Evolutionary conservation across 805 yeast species (phyloP).

Genomic region (Priceomyces medius): DNA sequence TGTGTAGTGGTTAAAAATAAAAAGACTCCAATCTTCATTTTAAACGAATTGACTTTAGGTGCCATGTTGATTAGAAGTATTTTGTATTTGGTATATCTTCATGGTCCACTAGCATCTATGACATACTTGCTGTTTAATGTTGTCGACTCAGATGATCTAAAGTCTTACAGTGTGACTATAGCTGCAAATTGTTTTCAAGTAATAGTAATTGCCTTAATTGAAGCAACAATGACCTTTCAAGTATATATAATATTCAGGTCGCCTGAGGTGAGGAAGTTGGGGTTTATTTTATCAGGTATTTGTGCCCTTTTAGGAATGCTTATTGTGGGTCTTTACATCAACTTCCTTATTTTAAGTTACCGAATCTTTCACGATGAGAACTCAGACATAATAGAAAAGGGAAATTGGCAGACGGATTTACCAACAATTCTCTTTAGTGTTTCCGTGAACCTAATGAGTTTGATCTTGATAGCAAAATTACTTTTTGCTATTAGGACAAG

Average conservation of each 20-base stretch:
- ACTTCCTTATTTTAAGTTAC: constrained; percentile 46
- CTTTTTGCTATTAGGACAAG: constrained; percentile 68
- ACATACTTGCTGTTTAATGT: constrained; percentile 40
- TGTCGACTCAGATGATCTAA: constrained; percentile 23
- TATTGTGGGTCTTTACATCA: constrained; percentile 59
- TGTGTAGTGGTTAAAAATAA: constrained; percentile 38
- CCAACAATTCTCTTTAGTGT: constrained; percentile 65
- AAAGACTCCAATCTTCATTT: constrained; percentile 67
- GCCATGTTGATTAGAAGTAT: constrained; percentile 59
- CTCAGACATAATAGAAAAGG: constrained; percentile 3
- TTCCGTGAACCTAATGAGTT: constrained; percentile 62
- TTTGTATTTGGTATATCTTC: constrained; percentile 53
- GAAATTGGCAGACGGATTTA: constrained; percentile 45
- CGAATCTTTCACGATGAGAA: constrained; percentile 11
- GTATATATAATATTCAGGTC: constrained; percentile 65
- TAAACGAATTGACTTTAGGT: constrained; percentile 63
- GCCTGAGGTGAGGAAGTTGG: constrained; percentile 47
- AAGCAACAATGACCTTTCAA: constrained; percentile 69
- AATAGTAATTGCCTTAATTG: constrained; percentile 58
- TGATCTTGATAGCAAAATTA: constrained; percentile 64
- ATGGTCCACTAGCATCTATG: constrained; percentile 51
- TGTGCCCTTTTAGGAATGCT: constrained; percentile 50
- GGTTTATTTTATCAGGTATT: constrained; percentile 35
- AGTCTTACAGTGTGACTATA: constrained; percentile 49
- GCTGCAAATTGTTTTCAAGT: constrained; percentile 63